Evolutionary conservation across 306 rosid species (phyloP), one percentile per base, ranked within the genome.

Genomic region (Acacia confusa): DNA sequence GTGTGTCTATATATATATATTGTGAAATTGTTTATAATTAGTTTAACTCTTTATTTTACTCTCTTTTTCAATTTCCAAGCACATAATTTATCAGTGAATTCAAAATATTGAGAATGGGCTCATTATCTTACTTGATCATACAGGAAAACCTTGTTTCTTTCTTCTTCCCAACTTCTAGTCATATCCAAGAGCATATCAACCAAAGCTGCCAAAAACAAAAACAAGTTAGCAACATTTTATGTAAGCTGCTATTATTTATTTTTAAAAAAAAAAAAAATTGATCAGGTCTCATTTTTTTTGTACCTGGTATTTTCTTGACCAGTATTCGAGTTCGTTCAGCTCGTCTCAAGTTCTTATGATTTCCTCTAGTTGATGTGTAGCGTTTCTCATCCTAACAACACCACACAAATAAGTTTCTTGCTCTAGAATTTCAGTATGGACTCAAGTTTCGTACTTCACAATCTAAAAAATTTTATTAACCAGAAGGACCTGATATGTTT

Each of bases 291-390:
- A 2, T 41, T 12, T 3, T 68, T 24, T 22, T 40, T 0, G 25
- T 43, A 70, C 75, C 75, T 70, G 75, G 75, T 43, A 44, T 43
- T 70, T 14, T 70, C 30, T 25, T 43, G 32, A 70, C 75, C 38
- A 44, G 48, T 44, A 55, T 5, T 70, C 75, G 34, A 24, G 75
- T 57, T 10, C 57, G 89, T 83, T 91, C 95, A 53, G 95, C 95
- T 25, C 95, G 92, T 82, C 84, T 91, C 66, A 91, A 85, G 86
- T 88, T 91, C 84, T 83, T 91, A 84, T 91, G 95, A 69, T 89
- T 92, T 63, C 92, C 95, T 86, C 95, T 86, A 86, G 88, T 88
- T 63, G 89, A 87, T 16, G 95, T 84, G 86, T 91, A 89, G 78
- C 95, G 88, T 53, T 88, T 91, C 81, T 88, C 90, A 12, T 91